phyloP scores from a whole-genome alignment of 2,329 filamentous ascomycete genomes.

The Chaetomium sp. region DNA sequence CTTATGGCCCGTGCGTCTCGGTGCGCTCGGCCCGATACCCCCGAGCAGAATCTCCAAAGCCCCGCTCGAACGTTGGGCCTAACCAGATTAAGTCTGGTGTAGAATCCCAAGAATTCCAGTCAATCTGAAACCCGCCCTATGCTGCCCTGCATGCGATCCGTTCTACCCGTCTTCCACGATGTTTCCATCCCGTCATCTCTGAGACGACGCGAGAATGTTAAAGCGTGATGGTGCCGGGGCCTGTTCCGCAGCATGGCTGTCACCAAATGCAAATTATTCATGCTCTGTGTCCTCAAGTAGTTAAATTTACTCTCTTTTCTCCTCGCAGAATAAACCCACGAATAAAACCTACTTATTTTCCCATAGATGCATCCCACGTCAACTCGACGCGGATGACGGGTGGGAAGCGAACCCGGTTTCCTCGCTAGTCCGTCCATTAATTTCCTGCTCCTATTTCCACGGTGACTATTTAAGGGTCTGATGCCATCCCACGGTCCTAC shows the following conservation, averaged over 20 bases:
- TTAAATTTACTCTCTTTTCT: neutral
- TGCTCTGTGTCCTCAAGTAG: neutral
- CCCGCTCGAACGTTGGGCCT: slow-evolving; percentile 5
- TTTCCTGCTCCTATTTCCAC: slow-evolving; percentile 16
- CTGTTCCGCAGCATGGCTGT: neutral
- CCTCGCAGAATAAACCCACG: no score
- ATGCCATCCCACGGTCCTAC: neutral
- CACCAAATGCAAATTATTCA: slow-evolving; percentile 9
- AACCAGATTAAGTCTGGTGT: slow-evolving; percentile 4
- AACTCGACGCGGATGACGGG: neutral
- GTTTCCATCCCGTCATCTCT: neutral
- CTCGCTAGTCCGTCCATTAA: slow-evolving; percentile 13
- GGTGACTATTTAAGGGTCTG: neutral
- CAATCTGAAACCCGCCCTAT: slow-evolving; percentile 15
- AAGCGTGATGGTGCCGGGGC: neutral
- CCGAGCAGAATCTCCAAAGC: neutral
- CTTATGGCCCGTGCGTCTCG: neutral
- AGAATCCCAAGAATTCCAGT: slow-evolving; percentile 3
- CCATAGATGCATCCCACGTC: slow-evolving; percentile 1
- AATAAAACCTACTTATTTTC: neutral
- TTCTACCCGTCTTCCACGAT: slow-evolving; percentile 11
- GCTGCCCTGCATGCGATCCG: neutral
- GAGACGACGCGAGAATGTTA: neutral
- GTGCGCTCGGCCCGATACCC: slow-evolving; percentile 13
- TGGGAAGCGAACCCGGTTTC: slow-evolving; percentile 8